Evolutionary conservation across 352 stramenopile genomes (phyloP), one percentile per base, ranked within the genome.

Genomic region (Phytopythium mirpurense): DNA sequence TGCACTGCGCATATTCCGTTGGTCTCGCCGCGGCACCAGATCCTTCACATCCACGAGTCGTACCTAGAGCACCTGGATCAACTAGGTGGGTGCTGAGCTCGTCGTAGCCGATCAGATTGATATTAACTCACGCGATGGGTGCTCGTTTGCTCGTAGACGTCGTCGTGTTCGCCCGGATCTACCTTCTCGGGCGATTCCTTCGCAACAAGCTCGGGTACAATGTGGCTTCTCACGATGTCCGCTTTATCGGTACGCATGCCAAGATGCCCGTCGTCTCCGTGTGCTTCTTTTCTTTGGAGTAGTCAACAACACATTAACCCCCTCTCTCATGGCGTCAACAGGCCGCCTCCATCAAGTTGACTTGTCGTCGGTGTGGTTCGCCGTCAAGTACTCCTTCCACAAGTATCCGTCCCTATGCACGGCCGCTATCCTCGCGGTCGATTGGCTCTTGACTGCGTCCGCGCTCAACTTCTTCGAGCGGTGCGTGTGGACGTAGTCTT

Each of bases 391-490:
- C 56, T 60, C 66, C 31, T 82, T 86, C 57, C 70, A 80, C 44
- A 69, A 73, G 32, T 64, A 64, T 38, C 75, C 75, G 19, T 63
- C 83, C 31, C 54, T 68, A 40, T 74, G 63, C 41, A 72, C 72
- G 0, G 57, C 63, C 21, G 51, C 52, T 34, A 60, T 76, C 27
- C 51, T 86, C 11, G 37, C 59, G 9, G 55, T 83, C 45, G 72
- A 84, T 58, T 86, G 75, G 75, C 40, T 82, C 8, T 43, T 84
- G 42, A 84, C 75, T 23, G 79, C 75, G 3, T 68, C 62, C 10
- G 72, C 70, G 0, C 61, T 86, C 23, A 86, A 86, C 49, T 76
- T 84, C 36, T 67, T 86, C 37, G 75, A 86, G 27, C 65, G 70
- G 70, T 80, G 21, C 37, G 60, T 60, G 23, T 1, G 18, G 46